Conservation (phyloP, 768 basidiomycete species). For the Auricularia heimuer region DNA sequence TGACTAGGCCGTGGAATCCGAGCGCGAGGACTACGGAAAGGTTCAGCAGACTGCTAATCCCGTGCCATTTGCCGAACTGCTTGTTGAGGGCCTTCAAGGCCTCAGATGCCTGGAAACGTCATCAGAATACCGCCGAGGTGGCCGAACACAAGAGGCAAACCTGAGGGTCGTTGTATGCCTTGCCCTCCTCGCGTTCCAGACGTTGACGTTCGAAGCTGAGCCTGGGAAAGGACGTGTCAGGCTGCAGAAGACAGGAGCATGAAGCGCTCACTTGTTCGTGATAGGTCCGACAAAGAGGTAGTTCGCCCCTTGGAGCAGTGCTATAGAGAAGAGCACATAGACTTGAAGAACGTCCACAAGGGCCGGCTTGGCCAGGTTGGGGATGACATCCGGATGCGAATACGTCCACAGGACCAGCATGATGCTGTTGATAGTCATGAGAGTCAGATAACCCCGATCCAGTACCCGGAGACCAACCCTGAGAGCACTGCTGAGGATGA, state of each 20-base stretch:
- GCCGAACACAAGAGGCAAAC: conserved; percentile 31
- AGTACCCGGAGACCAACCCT: conserved; percentile 11
- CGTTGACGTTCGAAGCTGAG: conserved; percentile 68
- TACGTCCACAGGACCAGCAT: conserved; percentile 50
- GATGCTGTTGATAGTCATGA: conserved; percentile 7
- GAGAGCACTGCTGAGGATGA: conserved; percentile 45
- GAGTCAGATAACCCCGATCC: background rate
- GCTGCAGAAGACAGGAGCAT: conserved; percentile 1
- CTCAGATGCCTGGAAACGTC: conserved; percentile 40
- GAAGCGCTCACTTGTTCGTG: conserved; percentile 48
- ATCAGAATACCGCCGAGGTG: background rate
- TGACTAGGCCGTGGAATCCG: conserved; percentile 61
- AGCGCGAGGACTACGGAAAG: conserved; percentile 48
- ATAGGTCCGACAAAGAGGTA: conserved; percentile 61
- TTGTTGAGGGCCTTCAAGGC: conserved; percentile 62
- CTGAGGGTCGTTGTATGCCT: conserved; percentile 50
- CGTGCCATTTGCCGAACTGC: conserved; percentile 58
- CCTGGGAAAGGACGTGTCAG: conserved; percentile 24
- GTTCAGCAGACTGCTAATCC: conserved; percentile 59
- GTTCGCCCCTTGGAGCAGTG: conserved; percentile 47
- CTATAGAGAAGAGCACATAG: conserved; percentile 41
- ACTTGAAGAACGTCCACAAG: conserved; percentile 56
- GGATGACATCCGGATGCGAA: conserved; percentile 46
- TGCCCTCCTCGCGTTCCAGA: conserved; percentile 66
- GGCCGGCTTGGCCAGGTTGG: conserved; percentile 35